phyloP scores from a whole-genome alignment of 306 rosid species.

The Leucaena leucocephala region DNA sequence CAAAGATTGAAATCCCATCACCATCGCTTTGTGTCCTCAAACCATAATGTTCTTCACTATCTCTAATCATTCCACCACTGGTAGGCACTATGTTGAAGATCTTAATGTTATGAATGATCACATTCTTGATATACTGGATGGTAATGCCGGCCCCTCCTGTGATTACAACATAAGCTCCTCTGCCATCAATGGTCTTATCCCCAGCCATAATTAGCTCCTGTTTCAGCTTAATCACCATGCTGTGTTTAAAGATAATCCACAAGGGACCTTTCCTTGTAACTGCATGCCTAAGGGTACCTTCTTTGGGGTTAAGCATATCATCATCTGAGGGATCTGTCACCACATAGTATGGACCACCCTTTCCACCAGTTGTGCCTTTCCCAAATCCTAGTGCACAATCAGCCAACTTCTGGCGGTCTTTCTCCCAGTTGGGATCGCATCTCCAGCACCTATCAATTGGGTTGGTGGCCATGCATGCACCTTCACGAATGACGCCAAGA shows the following conservation, averaged over 20 bases:
- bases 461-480: constrained; percentile 59
- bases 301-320: constrained; percentile 52
- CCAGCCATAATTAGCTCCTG: constrained; percentile 61
- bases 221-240: constrained; percentile 59
- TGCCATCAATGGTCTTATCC: constrained; percentile 76
- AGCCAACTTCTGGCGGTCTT: constrained; percentile 57
- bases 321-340: constrained; percentile 67
- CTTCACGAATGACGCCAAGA: background rate
- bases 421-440: constrained; percentile 72
- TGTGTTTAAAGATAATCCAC: constrained; percentile 65
- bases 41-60: constrained; percentile 56
- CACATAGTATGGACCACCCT: constrained; percentile 54
- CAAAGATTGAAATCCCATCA: constrained; percentile 80
- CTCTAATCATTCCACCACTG: constrained; percentile 60
- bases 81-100: constrained; percentile 45
- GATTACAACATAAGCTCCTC: constrained; percentile 63
- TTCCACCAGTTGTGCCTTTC: constrained; percentile 58
- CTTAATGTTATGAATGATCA: constrained; percentile 67
- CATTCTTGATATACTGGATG: constrained; percentile 57
- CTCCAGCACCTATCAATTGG: constrained; percentile 91
- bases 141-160: constrained; percentile 72
- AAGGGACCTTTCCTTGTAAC: constrained; percentile 58
- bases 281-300: constrained; percentile 72
- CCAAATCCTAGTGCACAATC: constrained; percentile 73
- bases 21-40: constrained; percentile 68